phyloP scores from a whole-genome alignment of 148 eudicot genomes.

The Agrostemma githago region DNA sequence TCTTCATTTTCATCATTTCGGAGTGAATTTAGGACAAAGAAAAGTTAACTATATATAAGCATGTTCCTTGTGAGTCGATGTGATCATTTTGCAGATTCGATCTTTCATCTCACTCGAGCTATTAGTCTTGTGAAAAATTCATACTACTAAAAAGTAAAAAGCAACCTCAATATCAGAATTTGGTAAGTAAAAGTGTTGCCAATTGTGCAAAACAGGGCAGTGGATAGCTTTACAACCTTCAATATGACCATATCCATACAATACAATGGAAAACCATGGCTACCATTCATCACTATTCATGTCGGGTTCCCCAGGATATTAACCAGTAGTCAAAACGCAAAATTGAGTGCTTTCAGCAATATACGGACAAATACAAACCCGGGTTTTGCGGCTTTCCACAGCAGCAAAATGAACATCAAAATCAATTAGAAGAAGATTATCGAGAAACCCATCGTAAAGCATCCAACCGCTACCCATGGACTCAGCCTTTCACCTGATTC shows the following conservation, averaged over 20 bases:
- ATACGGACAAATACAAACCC: background rate
- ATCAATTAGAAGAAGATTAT: conserved; percentile 64
- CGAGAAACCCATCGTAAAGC: conserved; percentile 81
- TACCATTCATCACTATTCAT: conserved; percentile 2
- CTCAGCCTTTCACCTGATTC: conserved; percentile 79
- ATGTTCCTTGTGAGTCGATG: too few species aligned
- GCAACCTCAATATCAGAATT: too few species aligned
- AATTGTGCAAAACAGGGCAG: background rate
- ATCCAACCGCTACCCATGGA: conserved; percentile 83
- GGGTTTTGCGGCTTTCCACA: conserved; percentile 6
- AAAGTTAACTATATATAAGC: too few species aligned
- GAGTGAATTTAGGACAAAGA: too few species aligned
- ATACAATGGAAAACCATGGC: conserved; percentile 1
- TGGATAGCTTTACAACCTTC: background rate
- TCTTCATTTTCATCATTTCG: too few species aligned
- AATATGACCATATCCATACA: background rate
- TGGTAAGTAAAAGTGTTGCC: background rate
- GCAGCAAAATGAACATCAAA: background rate
- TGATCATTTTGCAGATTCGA: too few species aligned
- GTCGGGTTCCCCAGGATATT: conserved; percentile 11
- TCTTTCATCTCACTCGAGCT: too few species aligned
- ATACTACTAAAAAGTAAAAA: too few species aligned
- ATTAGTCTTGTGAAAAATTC: too few species aligned
- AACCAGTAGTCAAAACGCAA: background rate
- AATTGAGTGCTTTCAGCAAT: conserved; percentile 9